Base-by-base conservation (phyloP, 257 asterid genomes). In the Nicotiana undulata region DNA sequence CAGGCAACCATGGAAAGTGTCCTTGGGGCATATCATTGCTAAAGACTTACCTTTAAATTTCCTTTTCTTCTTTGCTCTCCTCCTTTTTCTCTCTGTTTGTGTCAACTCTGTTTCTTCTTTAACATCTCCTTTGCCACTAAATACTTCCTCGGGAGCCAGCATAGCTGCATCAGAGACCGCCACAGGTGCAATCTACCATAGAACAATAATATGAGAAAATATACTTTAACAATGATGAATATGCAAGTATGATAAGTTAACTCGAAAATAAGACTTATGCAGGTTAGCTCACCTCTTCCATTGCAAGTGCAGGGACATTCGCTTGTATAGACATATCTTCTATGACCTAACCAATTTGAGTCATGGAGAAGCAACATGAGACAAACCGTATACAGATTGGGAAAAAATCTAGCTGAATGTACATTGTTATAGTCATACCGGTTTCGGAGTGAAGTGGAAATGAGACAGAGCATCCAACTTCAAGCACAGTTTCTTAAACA, bases 81-180 rank as follows among this genome's bases (percentile, higher is more conserved):
- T 92, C 88, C 97, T 93, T 88, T 93, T 91, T 90, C 95, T 90
- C 22, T 96, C 98, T 3, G 77, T 87, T 86, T 96, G 89, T 37
- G 98, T 88, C 78, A 93, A 90, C 90, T 96, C 99, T 49, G 89
- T 84, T 86, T 96, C 98, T 82, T 94, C 98, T 87, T 96, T 96
- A 65, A 96, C 75, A 87, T 94, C 94, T 82, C 98, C 98, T 90
- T 91, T 96, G 67, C 98, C 95, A 68, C 91, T 44, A 82, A 94
- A 96, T 40, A 96, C 89, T 91, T 96, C 99, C 87, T 96, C 98
- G 16, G 99, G 99, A 84, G 99, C 99, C 59, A 96, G 93, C 99
- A 96, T 94, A 86, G 98, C 94, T 28, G 98, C 98, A 84, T 96
- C 98, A 68, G 99, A 96, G 82, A 94, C 98, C 4, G 91, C 98